Evolutionary conservation across 2,329 filamentous ascomycete genomes (phyloP).

Genomic region (Macrophomina phaseolina): DNA sequence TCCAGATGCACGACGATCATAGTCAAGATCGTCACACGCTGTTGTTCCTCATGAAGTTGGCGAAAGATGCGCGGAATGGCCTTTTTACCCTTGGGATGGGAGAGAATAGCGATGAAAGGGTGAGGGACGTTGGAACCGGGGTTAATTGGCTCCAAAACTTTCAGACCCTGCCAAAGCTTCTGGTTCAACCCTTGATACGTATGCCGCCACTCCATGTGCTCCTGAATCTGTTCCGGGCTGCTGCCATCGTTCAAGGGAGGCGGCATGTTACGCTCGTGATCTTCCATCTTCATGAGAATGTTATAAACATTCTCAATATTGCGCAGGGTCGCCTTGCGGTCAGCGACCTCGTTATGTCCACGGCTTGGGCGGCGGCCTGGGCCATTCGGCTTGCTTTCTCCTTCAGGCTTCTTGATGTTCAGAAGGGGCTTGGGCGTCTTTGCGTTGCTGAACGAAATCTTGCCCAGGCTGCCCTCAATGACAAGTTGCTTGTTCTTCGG

Average conservation of each 20-base stretch:
- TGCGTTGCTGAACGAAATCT: slow-evolving; percentile 98
- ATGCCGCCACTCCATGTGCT: slow-evolving; percentile 80
- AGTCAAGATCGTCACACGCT: slow-evolving; percentile 92
- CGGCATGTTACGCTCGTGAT: slow-evolving; percentile 83
- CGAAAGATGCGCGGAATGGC: slow-evolving; percentile 93
- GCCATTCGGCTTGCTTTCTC: slow-evolving; percentile 62
- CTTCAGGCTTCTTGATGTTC: slow-evolving; percentile 89
- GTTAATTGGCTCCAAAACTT: slow-evolving; percentile 90
- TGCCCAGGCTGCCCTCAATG: slow-evolving; percentile 93
- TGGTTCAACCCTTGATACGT: slow-evolving; percentile 73
- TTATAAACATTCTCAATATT: slow-evolving; percentile 90
- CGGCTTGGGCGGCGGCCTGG: slow-evolving; percentile 50
- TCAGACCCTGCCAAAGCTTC: slow-evolving; percentile 83
- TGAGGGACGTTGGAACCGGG: slow-evolving; percentile 66
- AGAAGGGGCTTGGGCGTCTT: slow-evolving; percentile 95
- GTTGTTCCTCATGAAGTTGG: slow-evolving; percentile 81
- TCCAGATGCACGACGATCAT: slow-evolving; percentile 96
- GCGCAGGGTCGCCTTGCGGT: slow-evolving; percentile 81
- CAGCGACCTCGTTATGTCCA: slow-evolving; percentile 64
- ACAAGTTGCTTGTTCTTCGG: slow-evolving; percentile 98
- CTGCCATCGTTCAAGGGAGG: slow-evolving; percentile 67
- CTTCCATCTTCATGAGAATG: slow-evolving; percentile 90
- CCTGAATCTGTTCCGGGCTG: slow-evolving; percentile 72
- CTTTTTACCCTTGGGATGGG: slow-evolving; percentile 95
- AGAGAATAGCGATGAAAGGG: slow-evolving; percentile 95